phyloP scores from a whole-genome alignment of 306 rosid species.

The Hylodesmum podocarpum region DNA sequence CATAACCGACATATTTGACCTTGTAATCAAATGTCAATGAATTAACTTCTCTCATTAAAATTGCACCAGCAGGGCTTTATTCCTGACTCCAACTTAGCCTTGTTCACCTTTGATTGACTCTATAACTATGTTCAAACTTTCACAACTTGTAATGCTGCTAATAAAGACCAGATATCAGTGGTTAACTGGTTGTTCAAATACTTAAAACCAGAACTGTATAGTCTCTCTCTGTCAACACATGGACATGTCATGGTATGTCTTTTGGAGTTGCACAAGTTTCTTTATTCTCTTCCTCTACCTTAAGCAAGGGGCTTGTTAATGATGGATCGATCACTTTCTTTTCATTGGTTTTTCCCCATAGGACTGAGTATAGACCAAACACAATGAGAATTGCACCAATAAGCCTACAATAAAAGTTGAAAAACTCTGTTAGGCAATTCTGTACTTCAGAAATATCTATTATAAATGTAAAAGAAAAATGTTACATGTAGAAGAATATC shows the following conservation, averaged over 20 bases:
- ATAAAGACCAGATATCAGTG: not conserved
- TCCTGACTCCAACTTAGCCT: constrained; percentile 17
- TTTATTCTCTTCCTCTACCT: constrained; percentile 34
- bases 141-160: not conserved
- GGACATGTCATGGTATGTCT: constrained; percentile 47
- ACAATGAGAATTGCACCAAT: constrained; percentile 62
- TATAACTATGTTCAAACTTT: not conserved
- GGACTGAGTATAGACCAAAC: constrained; percentile 61
- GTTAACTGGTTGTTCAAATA: not conserved
- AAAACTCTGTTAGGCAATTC: not conserved
- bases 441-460: not conserved
- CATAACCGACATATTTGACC: not conserved
- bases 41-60: not conserved
- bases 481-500: too few relatives aligned
- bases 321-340: constrained; percentile 28
- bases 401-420: constrained; percentile 39
- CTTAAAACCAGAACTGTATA: not conserved
- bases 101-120: not conserved
- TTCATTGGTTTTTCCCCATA: constrained; percentile 64
- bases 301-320: constrained; percentile 51
- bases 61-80: not conserved
- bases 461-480: not conserved
- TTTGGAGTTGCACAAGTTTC: constrained; percentile 13
- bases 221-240: constrained; percentile 8
- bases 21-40: constrained; percentile 7